Percentiles rank a stretch among this genome's conserved stretches.
Conservation (phyloP, 352 stramenopile species). For the Pythium chondricola region DNA sequence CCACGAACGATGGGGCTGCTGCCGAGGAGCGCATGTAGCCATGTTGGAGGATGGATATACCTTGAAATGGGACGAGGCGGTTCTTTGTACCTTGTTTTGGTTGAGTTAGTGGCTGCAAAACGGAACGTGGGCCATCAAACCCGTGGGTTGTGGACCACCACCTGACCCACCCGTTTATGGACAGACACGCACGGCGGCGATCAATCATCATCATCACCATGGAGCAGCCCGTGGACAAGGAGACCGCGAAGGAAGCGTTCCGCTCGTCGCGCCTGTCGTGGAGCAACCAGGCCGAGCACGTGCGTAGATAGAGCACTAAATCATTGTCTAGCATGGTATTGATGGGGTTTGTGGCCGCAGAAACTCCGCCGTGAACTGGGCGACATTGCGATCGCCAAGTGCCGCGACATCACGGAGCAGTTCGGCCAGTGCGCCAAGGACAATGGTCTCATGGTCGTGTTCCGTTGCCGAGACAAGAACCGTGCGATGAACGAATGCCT, state of each 20-base stretch:
- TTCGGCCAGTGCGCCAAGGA: conserved; percentile 68
- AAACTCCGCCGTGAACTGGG: conserved; percentile 79
- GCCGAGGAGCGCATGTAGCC: conserved; percentile 1
- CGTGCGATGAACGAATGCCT: conserved; percentile 75
- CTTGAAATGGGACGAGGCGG: not conserved
- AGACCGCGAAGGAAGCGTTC: conserved; percentile 65
- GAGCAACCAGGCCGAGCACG: conserved; percentile 81
- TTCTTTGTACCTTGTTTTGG: conserved; percentile 11
- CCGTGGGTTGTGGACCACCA: not conserved
- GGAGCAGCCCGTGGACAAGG: conserved; percentile 59
- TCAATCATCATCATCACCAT: conserved; percentile 2
- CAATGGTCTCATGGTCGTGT: conserved; percentile 62
- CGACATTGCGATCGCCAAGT: conserved; percentile 80
- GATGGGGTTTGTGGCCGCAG: conserved; percentile 16
- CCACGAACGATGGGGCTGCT: not conserved
- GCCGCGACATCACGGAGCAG: conserved; percentile 38
- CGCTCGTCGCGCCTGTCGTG: conserved; percentile 72
- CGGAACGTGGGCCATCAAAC: too few relatives aligned
- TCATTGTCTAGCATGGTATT: not conserved
- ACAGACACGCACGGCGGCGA: too few relatives aligned
- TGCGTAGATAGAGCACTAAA: conserved; percentile 27
- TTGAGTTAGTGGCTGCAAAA: not conserved
- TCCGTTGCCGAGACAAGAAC: conserved; percentile 70
- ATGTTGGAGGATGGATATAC: conserved; percentile 4
- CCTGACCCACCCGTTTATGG: conserved; percentile 4